phyloP scores from a whole-genome alignment of 2,329 filamentous ascomycete genomes.

The Cladophialophora yegresii region DNA sequence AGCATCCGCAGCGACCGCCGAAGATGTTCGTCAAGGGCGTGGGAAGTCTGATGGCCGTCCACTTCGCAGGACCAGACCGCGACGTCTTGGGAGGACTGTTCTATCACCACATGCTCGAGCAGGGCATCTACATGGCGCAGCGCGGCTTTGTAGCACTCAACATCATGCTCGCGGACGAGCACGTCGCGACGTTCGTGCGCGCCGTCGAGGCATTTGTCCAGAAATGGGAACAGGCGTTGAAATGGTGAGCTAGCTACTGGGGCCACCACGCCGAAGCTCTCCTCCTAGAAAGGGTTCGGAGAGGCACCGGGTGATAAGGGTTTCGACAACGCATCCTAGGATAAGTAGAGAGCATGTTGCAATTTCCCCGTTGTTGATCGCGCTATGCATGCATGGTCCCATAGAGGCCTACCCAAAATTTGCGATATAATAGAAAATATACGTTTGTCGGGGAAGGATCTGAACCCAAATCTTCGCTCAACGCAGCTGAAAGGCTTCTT shows the following conservation, averaged over 20 bases:
- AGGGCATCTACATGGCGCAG: constrained; percentile 39
- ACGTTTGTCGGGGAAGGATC: background rate
- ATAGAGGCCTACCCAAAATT: background rate
- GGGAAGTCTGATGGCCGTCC: constrained; percentile 40
- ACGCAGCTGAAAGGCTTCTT: background rate
- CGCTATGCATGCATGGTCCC: background rate
- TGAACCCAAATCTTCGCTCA: background rate
- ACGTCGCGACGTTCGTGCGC: constrained; percentile 30
- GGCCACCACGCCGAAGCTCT: background rate
- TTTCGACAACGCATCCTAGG: background rate
- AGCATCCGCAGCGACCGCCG: constrained; percentile 27
- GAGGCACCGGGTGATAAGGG: background rate
- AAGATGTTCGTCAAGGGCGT: constrained; percentile 40
- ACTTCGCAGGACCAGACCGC: constrained; percentile 36
- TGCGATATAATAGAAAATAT: background rate
- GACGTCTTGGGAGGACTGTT: constrained; percentile 36
- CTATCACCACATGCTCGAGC: constrained; percentile 39
- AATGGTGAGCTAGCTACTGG: constrained; percentile 21
- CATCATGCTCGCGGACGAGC: constrained; percentile 36
- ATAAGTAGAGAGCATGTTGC: background rate
- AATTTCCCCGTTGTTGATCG: background rate
- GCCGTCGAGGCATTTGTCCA: constrained; percentile 30
- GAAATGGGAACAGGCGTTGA: constrained; percentile 21
- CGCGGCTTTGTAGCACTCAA: constrained; percentile 41
- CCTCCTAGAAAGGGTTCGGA: background rate